Conservation (phyloP, 345 rosid genomes). For the Aquilaria malaccensis region DNA sequence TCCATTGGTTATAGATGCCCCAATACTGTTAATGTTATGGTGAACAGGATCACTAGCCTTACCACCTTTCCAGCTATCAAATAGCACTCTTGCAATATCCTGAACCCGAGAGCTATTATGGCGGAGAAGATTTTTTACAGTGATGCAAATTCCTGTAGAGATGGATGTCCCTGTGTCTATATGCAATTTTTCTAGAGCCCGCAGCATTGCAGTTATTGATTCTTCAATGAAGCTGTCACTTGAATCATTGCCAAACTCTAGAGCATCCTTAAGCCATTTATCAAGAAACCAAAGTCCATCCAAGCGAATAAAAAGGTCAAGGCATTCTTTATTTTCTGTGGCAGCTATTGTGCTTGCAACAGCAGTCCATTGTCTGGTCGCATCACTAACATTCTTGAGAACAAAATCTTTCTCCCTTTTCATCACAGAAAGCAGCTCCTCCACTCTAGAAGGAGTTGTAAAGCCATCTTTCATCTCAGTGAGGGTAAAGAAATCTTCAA, state of each 20-base stretch:
- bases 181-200: constrained; percentile 67
- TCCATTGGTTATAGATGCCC: constrained; percentile 21
- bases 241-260: constrained; percentile 30
- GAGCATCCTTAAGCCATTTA: constrained; percentile 76
- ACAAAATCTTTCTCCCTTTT: constrained; percentile 55
- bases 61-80: constrained; percentile 51
- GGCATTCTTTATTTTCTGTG: constrained; percentile 81
- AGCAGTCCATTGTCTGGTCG: constrained; percentile 84
- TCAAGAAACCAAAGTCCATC: constrained; percentile 71
- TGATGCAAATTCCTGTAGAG: constrained; percentile 69
- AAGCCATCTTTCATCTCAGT: constrained; percentile 95
- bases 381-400: constrained; percentile 64
- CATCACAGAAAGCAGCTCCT: constrained; percentile 68
- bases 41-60: constrained; percentile 20
- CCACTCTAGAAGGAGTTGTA: constrained; percentile 58
- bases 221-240: constrained; percentile 57
- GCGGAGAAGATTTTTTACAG: constrained; percentile 60
- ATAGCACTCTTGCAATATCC: constrained; percentile 60
- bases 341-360: constrained; percentile 78
- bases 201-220: constrained; percentile 58
- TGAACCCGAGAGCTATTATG: constrained; percentile 55
- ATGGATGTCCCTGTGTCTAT: constrained; percentile 51
- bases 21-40: constrained; percentile 24
- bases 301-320: constrained; percentile 75
- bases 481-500: constrained; percentile 87